Evolutionary conservation across 1,284 basidiomycete species (phyloP), one percentile per base, ranked within the genome.

Genomic region (Dichomitus squalens): DNA sequence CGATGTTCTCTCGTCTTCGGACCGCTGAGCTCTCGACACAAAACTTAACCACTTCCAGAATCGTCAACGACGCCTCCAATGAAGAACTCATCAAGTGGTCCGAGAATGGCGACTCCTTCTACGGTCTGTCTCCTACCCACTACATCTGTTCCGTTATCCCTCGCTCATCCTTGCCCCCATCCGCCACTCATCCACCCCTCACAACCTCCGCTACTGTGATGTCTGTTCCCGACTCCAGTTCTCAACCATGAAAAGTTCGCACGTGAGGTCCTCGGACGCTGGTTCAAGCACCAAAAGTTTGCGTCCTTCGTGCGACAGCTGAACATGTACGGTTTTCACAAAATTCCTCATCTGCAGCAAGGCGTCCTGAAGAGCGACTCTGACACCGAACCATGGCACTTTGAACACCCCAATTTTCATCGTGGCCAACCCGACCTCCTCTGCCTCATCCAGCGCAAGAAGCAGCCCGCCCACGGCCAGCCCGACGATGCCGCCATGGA

Each of bases 291-390:
- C 77, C 87, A 89, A 64, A 96, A 96, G 74, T 97, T 97, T 72
- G 88, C 87, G 47, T 94, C 92, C 41, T 98, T 98, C 70, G 95
- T 98, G 35, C 86, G 96, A 36, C 96, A 98, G 73, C 83, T 98
- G 68, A 98, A 98, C 81, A 97, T 97, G 94, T 96, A 96, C 73
- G 94, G 93, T 44, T 96, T 96, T 72, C 93, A 95, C 80, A 95
- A 95, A 79, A 92, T 96, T 53, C 95, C 95, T 0, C 95, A 98
- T 72, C 85, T 98, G 20, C 95, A 97, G 70, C 94, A 97, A 72
- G 96, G 96, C 43, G 95, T 95, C 33, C 83, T 98, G 63, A 87
- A 86, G 69, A 85, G 85, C 70, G 89, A 92, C 61, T 81, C 85
- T 47, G 91, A 93, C 59, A 89, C 86, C 51, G 96, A 98, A 72